Evolutionary conservation across 2,329 filamentous ascomycete genomes (phyloP).

Genomic region (Hymenoscyphus albidus): DNA sequence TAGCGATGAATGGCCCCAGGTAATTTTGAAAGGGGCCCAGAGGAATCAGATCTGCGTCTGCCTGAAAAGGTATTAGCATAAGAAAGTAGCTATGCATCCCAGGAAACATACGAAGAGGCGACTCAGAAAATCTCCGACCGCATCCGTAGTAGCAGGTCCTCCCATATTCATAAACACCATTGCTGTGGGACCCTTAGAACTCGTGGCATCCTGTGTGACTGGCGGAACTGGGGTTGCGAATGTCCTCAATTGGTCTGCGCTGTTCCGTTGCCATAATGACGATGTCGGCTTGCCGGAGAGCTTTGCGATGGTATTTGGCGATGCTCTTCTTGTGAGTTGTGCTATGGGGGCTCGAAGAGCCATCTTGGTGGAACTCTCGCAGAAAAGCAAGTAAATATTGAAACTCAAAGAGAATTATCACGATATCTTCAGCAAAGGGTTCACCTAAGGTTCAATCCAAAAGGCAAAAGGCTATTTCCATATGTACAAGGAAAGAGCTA

Average conservation of each 20-base stretch:
- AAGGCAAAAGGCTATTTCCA: background rate
- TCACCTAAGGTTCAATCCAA: background rate
- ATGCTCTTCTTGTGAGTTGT: constrained; percentile 32
- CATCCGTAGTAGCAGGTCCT: constrained; percentile 79
- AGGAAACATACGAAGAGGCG: constrained; percentile 74
- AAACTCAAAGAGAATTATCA: background rate
- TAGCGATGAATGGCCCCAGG: constrained; percentile 81
- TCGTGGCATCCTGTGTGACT: constrained; percentile 72
- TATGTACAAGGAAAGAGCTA: background rate
- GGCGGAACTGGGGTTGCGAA: constrained; percentile 66
- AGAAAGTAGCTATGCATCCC: background rate
- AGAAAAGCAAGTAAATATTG: background rate
- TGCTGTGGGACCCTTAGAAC: constrained; percentile 77
- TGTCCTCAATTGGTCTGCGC: constrained; percentile 38
- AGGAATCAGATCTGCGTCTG: constrained; percentile 93
- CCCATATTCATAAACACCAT: constrained; percentile 99
- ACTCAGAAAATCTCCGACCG: constrained; percentile 87
- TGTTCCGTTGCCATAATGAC: constrained; percentile 37
- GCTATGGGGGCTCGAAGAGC: constrained; percentile 38
- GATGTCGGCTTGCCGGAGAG: constrained; percentile 32
- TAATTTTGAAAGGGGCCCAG: constrained; percentile 88
- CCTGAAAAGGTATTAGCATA: constrained; percentile 45
- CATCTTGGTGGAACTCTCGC: constrained; percentile 33
- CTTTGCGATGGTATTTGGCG: constrained; percentile 27
- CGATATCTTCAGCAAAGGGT: background rate